Conservation (phyloP, 768 basidiomycete genomes). For the Lactarius deliciosus region DNA sequence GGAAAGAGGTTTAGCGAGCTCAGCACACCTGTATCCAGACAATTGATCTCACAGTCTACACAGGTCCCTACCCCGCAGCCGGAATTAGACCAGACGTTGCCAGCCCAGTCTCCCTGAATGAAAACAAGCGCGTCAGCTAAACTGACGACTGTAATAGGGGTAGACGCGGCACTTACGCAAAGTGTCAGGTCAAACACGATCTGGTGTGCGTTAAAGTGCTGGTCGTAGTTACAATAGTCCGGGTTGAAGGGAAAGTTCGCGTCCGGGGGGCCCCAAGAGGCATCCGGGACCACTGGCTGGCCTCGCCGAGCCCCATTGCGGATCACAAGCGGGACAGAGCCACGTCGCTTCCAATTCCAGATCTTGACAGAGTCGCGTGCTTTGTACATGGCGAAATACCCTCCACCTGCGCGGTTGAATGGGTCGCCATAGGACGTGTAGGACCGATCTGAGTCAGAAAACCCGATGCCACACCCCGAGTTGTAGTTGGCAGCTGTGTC, state of each 20-base stretch:
- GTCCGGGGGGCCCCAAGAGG: conserved; percentile 49
- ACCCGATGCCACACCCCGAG: conserved; percentile 58
- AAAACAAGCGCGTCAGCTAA: background rate
- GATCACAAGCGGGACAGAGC: conserved; percentile 44
- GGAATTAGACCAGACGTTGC: conserved; percentile 10
- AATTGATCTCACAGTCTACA: conserved; percentile 45
- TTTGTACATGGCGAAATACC: conserved; percentile 56
- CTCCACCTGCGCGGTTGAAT: conserved; percentile 57
- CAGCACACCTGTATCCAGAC: background rate
- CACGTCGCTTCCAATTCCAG: conserved; percentile 40
- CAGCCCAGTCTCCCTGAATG: conserved; percentile 29
- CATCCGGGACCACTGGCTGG: conserved; percentile 17
- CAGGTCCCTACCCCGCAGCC: conserved; percentile 46
- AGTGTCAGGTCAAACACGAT: conserved; percentile 63
- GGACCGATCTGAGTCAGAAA: conserved; percentile 34
- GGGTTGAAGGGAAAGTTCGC: conserved; percentile 47
- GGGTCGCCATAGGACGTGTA: conserved; percentile 43
- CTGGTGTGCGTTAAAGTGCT: conserved; percentile 52
- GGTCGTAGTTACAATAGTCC: conserved; percentile 48
- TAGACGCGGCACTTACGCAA: conserved; percentile 44
- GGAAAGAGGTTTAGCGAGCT: background rate
- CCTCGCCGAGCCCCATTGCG: conserved; percentile 20
- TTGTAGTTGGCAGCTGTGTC: conserved; percentile 52
- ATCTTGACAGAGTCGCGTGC: conserved; percentile 43
- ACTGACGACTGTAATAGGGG: conserved; percentile 6